A percentile compares a stretch with the other conserved stretches of the same genome.
These are phyloP conservation scores for Sonneratia caseolaris DNA, from an alignment of 345 rosid genomes.

Conservation along the genomic window DNA sequence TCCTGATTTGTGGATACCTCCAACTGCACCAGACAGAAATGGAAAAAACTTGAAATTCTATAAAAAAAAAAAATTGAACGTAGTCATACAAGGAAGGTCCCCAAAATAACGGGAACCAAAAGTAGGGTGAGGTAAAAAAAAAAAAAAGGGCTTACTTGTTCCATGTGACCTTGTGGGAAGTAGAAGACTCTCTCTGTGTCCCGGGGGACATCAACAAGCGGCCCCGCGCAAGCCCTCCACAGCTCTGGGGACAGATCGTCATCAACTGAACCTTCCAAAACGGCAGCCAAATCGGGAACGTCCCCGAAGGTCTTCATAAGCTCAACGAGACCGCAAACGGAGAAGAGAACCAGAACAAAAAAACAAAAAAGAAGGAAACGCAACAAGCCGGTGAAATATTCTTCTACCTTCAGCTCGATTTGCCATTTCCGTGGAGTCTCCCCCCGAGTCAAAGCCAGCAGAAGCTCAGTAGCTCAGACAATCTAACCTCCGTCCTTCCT, in stretches of 20 bases:
- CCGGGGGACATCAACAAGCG: conserved; percentile 67
- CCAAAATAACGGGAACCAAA: neutral
- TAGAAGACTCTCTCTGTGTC: conserved; percentile 54
- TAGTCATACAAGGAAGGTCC: neutral
- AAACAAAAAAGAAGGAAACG: too few relatives aligned
- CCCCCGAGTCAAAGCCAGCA: conserved; percentile 1
- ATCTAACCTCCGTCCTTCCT: too few relatives aligned
- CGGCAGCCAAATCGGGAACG: too few relatives aligned
- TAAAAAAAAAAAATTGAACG: neutral
- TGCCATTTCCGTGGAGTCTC: conserved; percentile 21
- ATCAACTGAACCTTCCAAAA: conserved; percentile 18
- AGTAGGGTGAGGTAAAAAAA: too few relatives aligned
- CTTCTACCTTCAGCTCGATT: conserved; percentile 21
- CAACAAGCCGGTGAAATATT: neutral
- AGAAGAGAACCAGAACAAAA: too few relatives aligned
- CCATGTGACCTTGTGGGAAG: conserved; percentile 97
- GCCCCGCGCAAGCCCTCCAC: conserved; percentile 88
- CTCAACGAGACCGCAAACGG: neutral
- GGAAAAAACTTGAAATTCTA: neutral
- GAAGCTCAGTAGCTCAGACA: neutral
- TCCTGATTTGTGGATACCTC: conserved; percentile 41
- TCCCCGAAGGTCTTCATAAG: too few relatives aligned
- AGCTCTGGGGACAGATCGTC: conserved; percentile 55
- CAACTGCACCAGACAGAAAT: conserved; percentile 32
- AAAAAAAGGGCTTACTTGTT: conserved; percentile 37